These are phyloP conservation scores for Botrytis medusae DNA, from an alignment of 2,329 filamentous ascomycete genomes.

Conservation along the genomic window DNA sequence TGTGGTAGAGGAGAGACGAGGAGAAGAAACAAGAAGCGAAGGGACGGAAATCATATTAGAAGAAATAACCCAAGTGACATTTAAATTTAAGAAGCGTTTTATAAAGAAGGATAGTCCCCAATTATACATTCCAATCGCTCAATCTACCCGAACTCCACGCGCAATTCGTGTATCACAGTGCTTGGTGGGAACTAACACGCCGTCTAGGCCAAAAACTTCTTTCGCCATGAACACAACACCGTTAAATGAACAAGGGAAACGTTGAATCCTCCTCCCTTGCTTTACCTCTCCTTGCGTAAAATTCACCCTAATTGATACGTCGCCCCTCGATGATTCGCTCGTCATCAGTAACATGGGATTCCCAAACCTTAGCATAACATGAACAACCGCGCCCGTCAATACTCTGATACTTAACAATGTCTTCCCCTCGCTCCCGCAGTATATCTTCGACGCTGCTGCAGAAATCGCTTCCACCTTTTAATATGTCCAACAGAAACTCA, in stretches of 20 bases:
- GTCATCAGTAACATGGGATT: accelerated
- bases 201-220: accelerated
- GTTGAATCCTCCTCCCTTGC: not conserved
- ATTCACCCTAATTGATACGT: not conserved
- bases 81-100: not conserved
- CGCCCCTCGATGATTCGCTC: not conserved
- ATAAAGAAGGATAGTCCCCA: not conserved
- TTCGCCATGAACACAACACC: accelerated
- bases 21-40: not conserved
- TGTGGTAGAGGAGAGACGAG: not conserved
- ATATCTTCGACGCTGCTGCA: not conserved
- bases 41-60: not conserved
- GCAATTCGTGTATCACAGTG: not conserved
- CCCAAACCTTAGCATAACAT: not conserved
- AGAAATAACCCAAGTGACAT: not conserved
- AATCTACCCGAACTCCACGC: not conserved
- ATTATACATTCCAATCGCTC: not conserved
- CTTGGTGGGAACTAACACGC: not conserved
- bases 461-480: accelerated
- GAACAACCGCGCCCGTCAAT: not conserved
- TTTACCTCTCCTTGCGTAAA: not conserved
- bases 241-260: not conserved
- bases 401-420: not conserved
- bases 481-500: not conserved
- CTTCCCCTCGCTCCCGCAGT: not conserved